Conservation (phyloP, 176 grass and related monocot genomes). For the Poa annua region DNA sequence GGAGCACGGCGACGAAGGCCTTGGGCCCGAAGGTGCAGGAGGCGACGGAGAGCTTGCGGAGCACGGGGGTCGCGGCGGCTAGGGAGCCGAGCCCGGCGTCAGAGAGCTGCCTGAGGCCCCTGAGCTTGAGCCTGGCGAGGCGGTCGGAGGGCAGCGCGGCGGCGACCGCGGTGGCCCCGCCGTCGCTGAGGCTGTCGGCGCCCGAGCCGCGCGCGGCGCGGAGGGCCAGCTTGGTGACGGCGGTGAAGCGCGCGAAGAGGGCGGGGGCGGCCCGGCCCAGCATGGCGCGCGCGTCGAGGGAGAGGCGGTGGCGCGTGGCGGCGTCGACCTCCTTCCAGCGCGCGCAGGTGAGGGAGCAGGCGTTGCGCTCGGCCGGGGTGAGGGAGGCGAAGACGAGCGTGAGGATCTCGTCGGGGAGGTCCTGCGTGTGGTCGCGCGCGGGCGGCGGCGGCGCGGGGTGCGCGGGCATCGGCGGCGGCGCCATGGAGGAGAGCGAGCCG, state of each 20-base stretch:
- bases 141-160: conserved; percentile 41
- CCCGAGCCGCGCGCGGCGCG: conserved; percentile 55
- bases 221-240: conserved; percentile 73
- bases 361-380: conserved; percentile 59
- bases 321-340: conserved; percentile 78
- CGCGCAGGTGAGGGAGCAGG: conserved; percentile 70
- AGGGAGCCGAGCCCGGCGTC: conserved; percentile 70
- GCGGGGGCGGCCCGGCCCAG: conserved; percentile 39
- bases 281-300: conserved; percentile 55
- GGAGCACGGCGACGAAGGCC: conserved; percentile 72
- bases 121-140: conserved; percentile 79
- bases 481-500: conserved; percentile 38
- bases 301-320: conserved; percentile 62
- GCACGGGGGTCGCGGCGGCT: conserved; percentile 41
- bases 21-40: conserved; percentile 90
- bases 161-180: conserved; percentile 53
- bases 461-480: conserved; percentile 37
- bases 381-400: conserved; percentile 73
- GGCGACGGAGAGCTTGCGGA: conserved; percentile 81
- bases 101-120: conserved; percentile 70
- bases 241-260: conserved; percentile 67
- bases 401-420: conserved; percentile 90
- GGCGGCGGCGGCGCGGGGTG: conserved; percentile 35
- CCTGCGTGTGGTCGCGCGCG: conserved; percentile 65
- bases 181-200: conserved; percentile 74